Percentiles rank a stretch among this genome's conserved stretches.
Evolutionary conservation across 306 rosid species (phyloP).

Genomic region (Cucurbita maxima): DNA sequence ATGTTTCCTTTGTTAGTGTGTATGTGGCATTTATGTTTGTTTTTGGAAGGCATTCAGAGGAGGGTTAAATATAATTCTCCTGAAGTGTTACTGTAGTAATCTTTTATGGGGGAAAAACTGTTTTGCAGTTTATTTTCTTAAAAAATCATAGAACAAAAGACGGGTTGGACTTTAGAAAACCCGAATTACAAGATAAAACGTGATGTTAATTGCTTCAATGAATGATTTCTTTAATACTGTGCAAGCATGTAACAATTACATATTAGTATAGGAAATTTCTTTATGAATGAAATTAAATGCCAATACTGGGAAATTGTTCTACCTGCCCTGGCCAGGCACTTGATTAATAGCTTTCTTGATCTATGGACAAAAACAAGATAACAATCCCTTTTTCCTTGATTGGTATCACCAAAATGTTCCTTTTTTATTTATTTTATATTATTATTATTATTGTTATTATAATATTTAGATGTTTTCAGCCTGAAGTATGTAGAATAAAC

Average conservation of each 20-base stretch:
- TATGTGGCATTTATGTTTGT: neutral
- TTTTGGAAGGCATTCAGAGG: neutral
- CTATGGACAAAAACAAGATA: neutral
- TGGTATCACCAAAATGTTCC: neutral
- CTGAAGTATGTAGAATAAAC: neutral
- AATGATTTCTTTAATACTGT: neutral
- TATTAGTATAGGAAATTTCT: neutral
- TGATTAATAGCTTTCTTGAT: neutral
- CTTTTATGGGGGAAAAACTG: neutral
- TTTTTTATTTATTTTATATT: neutral
- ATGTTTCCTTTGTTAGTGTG: neutral
- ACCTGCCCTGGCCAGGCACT: neutral
- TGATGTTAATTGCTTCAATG: neutral
- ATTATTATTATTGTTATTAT: no score
- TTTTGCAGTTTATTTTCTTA: neutral
- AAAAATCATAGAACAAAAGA: neutral
- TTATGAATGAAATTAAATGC: neutral
- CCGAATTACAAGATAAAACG: neutral
- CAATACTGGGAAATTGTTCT: neutral
- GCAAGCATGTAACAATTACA: neutral
- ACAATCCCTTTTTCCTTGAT: neutral
- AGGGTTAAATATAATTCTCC: neutral
- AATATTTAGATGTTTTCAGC: neutral
- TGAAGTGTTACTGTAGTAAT: neutral
- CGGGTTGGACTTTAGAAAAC: neutral